phyloP scores from a whole-genome alignment of 2,329 filamentous ascomycete genomes.

The Aspergillus japonicus region DNA sequence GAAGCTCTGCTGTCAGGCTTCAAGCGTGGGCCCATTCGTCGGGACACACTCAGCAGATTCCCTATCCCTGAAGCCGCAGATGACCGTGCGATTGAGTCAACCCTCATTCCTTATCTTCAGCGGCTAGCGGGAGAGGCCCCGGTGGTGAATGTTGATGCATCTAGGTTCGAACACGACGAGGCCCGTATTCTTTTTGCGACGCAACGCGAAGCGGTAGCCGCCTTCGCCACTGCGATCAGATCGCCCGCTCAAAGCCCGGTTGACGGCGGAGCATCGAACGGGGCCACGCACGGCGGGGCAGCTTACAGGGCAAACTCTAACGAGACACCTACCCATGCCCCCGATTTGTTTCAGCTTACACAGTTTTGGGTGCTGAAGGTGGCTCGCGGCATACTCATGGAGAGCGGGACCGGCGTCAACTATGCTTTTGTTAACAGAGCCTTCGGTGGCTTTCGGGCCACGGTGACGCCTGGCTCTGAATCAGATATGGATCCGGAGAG shows the following conservation, averaged over 20 bases:
- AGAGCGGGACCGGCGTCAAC: constrained; percentile 55
- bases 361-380: constrained; percentile 62
- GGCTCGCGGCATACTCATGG: constrained; percentile 59
- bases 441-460: constrained; percentile 59
- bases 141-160: constrained; percentile 57
- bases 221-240: constrained; percentile 55
- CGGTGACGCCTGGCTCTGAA: constrained; percentile 37
- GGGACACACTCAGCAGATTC: constrained; percentile 46
- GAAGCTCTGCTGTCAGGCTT: constrained; percentile 58
- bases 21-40: constrained; percentile 45
- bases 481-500: constrained; percentile 45
- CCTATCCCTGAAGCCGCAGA: constrained; percentile 54
- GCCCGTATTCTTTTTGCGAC: constrained; percentile 52
- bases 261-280: constrained; percentile 17
- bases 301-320: constrained; percentile 15
- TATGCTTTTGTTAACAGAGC: constrained; percentile 59
- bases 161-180: constrained; percentile 58
- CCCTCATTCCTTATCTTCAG: constrained; percentile 61
- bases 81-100: constrained; percentile 55
- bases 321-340: constrained; percentile 26
- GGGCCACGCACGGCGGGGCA: constrained; percentile 20
- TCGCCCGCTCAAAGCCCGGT: constrained; percentile 54
- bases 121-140: constrained; percentile 51
- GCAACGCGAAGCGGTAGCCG: constrained; percentile 56
- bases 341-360: constrained; percentile 34